These are phyloP conservation scores for Fraxinus dipetala DNA, from an alignment of 305 asterid species.

Conservation along the genomic window DNA sequence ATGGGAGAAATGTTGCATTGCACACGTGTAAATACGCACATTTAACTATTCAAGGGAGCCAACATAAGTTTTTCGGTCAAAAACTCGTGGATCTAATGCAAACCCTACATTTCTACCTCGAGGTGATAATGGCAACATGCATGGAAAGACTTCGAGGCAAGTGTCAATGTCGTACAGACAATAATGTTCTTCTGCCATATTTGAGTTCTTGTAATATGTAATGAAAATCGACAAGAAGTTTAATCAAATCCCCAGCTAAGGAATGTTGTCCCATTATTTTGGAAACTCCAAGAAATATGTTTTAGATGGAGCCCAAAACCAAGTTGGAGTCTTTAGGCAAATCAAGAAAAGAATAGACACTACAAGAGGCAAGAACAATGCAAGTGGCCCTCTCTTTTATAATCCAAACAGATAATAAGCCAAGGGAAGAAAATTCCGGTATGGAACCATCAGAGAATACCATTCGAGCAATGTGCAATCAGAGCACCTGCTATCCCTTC, in stretches of 20 bases:
- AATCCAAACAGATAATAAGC: conserved; percentile 34
- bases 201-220: conserved; percentile 21
- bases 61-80: neutral
- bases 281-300: conserved; percentile 30
- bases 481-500: conserved; percentile 21
- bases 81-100: neutral
- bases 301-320: conserved; percentile 36
- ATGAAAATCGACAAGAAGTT: conserved; percentile 25
- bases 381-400: conserved; percentile 28
- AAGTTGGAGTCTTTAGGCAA: conserved; percentile 30
- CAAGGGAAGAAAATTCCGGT: conserved; percentile 26
- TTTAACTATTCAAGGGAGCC: neutral
- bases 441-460: conserved; percentile 23
- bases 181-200: conserved; percentile 2
- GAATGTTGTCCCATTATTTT: conserved; percentile 35
- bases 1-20: neutral
- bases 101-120: neutral
- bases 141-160: neutral
- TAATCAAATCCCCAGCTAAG: conserved; percentile 42
- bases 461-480: conserved; percentile 20
- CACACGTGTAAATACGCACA: neutral
- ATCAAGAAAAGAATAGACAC: conserved; percentile 27
- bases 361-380: conserved; percentile 32
- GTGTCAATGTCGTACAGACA: conserved; percentile 20
- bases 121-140: neutral